Base-by-base conservation (phyloP, 2,329 filamentous ascomycete species). In the Fusarium nelsonii region DNA sequence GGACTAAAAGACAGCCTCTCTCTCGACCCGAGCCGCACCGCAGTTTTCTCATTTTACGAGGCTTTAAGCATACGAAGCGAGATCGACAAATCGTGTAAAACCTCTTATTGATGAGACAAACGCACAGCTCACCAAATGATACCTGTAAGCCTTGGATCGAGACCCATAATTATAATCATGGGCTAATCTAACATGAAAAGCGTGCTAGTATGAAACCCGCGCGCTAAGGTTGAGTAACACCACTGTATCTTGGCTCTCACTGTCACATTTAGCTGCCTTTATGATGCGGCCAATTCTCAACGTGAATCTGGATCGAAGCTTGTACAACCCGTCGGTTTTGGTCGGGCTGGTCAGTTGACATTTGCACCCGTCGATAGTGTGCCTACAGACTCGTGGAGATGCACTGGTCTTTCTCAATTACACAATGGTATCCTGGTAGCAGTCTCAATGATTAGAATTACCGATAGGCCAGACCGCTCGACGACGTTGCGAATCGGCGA, bases 401-500 rank as follows among this genome's bases (percentile, higher is more conserved):
- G 28, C 50, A 43, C 50, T 36, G 39, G 12, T 30, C 26, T 37
- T 63, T 28, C 33, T 45, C 43, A 52, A 32, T 49, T 36, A 34
- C 40, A 63, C 33, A 28, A 58, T 49, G 30, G 37, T 34, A 44
- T 53, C 39, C 23, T 15, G 7, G 23, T 16, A 20, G 23, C 48
- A 63, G 40, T 36, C 28, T 40, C 20, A 40, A 45, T 36, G 16
- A 30, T 40, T 34, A 54, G 30, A 54, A 50, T 58, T 70, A 46
- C 52, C 41, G 37, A 40, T 32, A 69, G 60, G 49, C 46, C 49
- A 68, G 70, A 64, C 68, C 69, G 66, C 71, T 61, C 48, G 26
- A 62, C 56, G 28, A 63, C 58, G 49, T 50, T 49, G 41, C 40
- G 60, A 72, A 73, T 72, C 64, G 67, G 69, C 71, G 67, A 73